These are phyloP conservation scores for Suillus fuscotomentosus DNA, from an alignment of 768 basidiomycete species.

Conservation along the genomic window DNA sequence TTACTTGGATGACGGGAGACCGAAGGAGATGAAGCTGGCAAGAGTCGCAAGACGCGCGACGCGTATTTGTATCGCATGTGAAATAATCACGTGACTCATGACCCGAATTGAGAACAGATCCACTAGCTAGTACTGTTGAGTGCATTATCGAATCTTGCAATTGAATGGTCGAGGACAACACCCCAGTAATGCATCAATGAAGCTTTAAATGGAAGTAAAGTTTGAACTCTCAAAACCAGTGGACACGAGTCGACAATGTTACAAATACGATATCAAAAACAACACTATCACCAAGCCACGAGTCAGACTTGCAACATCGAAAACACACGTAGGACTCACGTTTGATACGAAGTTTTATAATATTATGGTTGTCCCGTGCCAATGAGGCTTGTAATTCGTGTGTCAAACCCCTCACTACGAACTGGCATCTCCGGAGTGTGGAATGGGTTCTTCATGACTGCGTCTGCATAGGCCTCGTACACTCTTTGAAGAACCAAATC, in stretches of 20 bases:
- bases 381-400: constrained; percentile 59
- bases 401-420: constrained; percentile 85
- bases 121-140: not conserved
- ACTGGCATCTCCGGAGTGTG: constrained; percentile 99
- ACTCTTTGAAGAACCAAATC: constrained; percentile 76
- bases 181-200: constrained; percentile 14
- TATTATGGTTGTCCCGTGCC: constrained; percentile 36
- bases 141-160: not conserved
- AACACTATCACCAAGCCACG: not conserved
- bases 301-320: not conserved
- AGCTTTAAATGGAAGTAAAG: not conserved
- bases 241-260: not conserved
- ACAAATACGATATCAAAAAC: constrained; percentile 7
- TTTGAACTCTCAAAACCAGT: not conserved
- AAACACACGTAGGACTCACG: not conserved
- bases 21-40: not conserved
- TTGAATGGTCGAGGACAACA: not conserved
- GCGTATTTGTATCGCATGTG: constrained; percentile 13
- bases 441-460: constrained; percentile 99
- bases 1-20: not conserved
- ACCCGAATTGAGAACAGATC: not conserved
- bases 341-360: not conserved
- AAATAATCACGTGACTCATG: constrained; percentile 19
- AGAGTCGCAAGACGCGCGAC: constrained; percentile 16
- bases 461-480: constrained; percentile 92